Evolutionary conservation across 179 eudicot genomes (phyloP).

Genomic region (Amaranthus tricolor): DNA sequence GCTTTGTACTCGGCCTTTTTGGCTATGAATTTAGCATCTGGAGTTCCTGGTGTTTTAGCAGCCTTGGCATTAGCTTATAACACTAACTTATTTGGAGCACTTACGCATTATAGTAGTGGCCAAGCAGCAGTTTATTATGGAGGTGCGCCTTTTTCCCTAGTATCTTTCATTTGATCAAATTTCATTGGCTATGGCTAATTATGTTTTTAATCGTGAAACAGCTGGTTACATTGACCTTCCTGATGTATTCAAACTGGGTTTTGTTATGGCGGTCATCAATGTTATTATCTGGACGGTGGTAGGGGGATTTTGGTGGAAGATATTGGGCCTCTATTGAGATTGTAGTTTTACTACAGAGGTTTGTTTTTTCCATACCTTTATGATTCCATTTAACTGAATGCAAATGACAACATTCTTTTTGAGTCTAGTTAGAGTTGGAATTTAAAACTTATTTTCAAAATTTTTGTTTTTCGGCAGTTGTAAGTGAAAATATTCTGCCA

Average conservation of each 20-base stretch:
- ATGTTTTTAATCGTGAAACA: constrained; percentile 34
- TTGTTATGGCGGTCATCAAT: constrained; percentile 65
- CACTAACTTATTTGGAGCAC: constrained; percentile 70
- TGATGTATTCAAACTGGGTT: constrained; percentile 74
- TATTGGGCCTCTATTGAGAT: constrained; percentile 75
- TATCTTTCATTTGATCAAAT: background rate
- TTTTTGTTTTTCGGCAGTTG: background rate
- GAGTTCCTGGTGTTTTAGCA: constrained; percentile 65
- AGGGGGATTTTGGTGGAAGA: constrained; percentile 91
- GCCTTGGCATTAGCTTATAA: constrained; percentile 69
- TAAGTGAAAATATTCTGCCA: background rate
- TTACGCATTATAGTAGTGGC: constrained; percentile 82
- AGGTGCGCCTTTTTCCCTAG: constrained; percentile 36
- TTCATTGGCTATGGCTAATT: background rate
- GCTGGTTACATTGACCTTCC: constrained; percentile 88
- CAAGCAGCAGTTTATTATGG: constrained; percentile 82
- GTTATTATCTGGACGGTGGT: constrained; percentile 65
- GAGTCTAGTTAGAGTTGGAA: constrained; percentile 11
- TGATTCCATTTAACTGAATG: constrained; percentile 18
- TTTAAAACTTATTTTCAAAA: background rate
- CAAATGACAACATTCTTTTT: constrained; percentile 24
- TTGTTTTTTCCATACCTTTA: constrained; percentile 15
- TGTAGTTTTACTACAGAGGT: constrained; percentile 12
- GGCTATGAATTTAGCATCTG: constrained; percentile 73
- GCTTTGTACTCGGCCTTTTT: constrained; percentile 72